Conservation (phyloP, 345 rosid species). For the Bruguiera sexangula region DNA sequence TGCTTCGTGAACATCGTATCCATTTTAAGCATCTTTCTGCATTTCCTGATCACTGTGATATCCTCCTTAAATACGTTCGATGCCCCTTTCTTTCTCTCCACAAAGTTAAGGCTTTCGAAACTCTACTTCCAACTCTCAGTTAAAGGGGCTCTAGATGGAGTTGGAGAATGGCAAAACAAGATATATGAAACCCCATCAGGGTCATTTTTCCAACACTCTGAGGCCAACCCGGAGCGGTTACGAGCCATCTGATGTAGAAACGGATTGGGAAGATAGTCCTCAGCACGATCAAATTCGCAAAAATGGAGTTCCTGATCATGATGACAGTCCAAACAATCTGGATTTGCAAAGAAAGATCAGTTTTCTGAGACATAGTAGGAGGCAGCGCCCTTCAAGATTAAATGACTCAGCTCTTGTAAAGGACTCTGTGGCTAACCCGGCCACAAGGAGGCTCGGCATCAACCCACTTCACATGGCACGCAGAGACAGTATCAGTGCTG, state of each 20-base stretch:
- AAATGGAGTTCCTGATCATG: slow-evolving; percentile 1
- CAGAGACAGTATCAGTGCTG: slow-evolving; percentile 8
- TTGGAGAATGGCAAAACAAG: slow-evolving; percentile 32
- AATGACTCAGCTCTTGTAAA: slow-evolving; percentile 22
- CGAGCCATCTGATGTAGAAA: slow-evolving; percentile 65
- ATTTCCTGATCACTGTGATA: neutral
- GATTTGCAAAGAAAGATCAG: slow-evolving; percentile 29
- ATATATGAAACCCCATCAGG: slow-evolving; percentile 20
- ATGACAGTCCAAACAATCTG: slow-evolving; percentile 7
- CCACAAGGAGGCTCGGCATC: slow-evolving; percentile 34
- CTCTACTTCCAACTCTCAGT: neutral
- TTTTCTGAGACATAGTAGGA: slow-evolving; percentile 29
- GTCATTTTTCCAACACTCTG: neutral
- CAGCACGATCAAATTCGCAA: slow-evolving; percentile 14
- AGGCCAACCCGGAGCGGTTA: slow-evolving; percentile 53
- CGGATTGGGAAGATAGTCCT: slow-evolving; percentile 54
- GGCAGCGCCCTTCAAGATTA: slow-evolving; percentile 23
- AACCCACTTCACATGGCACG: slow-evolving; percentile 45
- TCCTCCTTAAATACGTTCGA: too few species aligned
- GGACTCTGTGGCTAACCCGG: slow-evolving; percentile 9
- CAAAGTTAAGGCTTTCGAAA: neutral
- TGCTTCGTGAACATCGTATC: neutral
- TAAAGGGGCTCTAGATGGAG: neutral
- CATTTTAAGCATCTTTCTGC: neutral
- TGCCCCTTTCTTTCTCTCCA: neutral